Base-by-base conservation (phyloP, 2,329 filamentous ascomycete genomes). In the Rhynchosporium graminicola region DNA sequence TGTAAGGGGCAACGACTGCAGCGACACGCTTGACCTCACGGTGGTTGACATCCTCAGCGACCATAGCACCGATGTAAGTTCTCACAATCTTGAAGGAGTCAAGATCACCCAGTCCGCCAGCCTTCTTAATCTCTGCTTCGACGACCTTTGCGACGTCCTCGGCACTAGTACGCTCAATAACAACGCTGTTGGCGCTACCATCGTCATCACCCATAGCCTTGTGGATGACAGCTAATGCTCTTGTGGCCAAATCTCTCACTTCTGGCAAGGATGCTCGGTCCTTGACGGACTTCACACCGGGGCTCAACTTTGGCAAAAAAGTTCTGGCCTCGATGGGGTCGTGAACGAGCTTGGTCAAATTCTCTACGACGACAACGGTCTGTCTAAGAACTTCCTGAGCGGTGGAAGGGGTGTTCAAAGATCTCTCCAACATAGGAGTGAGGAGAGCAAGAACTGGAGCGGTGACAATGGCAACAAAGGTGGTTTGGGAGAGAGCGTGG, bases 261-360 rank as follows among this genome's bases (percentile, higher is more conserved):
- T 98, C 95, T 13, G 95, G 95, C 1, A 98, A 84, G 46, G 95
- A 96, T 33, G 95, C 94, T 67, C 92, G 87, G 70, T 96, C 88
- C 69, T 88, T 86, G 62, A 99, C 94, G 60, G 83, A 84, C 81
- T 97, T 92, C 52, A 99, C 90, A 84, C 95, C 95, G 48, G 95
- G 95, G 73, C 91, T 90, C 58, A 99, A 82, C 78, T 97, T 97
- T 57, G 95, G 95, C 74, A 99, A 79, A 83, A 99, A 99, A 61
- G 91, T 91, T 68, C 95, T 86, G 40, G 95, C 95, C 80, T 99
- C 95, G 64, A 97, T 87, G 13, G 95, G 95, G 75, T 91, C 93
- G 77, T 99, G 95, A 33, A 99, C 95, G 38, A 99, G 87, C 81
- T 97, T 98, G 65, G 95, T 99, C 80, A 99, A 81, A 79, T 99